These are phyloP conservation scores for Fusarium gaditjirri DNA, from an alignment of 2,329 filamentous ascomycete species.

Conservation along the genomic window DNA sequence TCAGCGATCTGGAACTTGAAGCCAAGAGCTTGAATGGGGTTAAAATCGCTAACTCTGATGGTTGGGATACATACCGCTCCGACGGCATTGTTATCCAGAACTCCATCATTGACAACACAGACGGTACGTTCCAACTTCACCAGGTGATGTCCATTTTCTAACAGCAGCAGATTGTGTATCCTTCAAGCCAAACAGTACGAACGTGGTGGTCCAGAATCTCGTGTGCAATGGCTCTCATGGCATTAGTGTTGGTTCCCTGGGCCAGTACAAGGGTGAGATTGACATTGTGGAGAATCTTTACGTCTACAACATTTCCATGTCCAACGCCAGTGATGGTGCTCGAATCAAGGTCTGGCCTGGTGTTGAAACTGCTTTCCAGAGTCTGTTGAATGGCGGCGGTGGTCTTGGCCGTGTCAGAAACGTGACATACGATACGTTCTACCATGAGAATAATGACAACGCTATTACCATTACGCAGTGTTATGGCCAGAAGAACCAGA, in stretches of 20 bases:
- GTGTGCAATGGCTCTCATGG: constrained; percentile 77
- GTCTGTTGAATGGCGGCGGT: constrained; percentile 69
- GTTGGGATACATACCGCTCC: constrained; percentile 72
- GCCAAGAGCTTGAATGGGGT: constrained; percentile 50
- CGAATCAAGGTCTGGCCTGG: constrained; percentile 81
- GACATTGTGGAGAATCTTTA: constrained; percentile 78
- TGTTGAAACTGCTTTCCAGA: constrained; percentile 47
- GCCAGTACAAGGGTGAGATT: constrained; percentile 71
- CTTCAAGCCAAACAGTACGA: constrained; percentile 79
- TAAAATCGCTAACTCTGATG: constrained; percentile 67
- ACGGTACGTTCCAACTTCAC: constrained; percentile 12
- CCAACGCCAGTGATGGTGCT: constrained; percentile 71
- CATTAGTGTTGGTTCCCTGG: constrained; percentile 77
- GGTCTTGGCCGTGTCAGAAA: constrained; percentile 66
- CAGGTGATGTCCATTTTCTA: not conserved
- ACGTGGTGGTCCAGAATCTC: constrained; percentile 74
- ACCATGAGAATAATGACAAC: constrained; percentile 68
- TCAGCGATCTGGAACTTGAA: constrained; percentile 69
- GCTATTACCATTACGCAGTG: constrained; percentile 47
- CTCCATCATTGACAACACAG: constrained; percentile 59
- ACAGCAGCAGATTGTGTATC: constrained; percentile 68
- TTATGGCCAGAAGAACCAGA: constrained; percentile 44
- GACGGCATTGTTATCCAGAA: constrained; percentile 73
- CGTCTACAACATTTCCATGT: constrained; percentile 69
- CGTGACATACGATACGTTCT: constrained; percentile 73